These are phyloP conservation scores for Hordeum marinum DNA, from an alignment of 176 grass and related monocot species.

Conservation along the genomic window DNA sequence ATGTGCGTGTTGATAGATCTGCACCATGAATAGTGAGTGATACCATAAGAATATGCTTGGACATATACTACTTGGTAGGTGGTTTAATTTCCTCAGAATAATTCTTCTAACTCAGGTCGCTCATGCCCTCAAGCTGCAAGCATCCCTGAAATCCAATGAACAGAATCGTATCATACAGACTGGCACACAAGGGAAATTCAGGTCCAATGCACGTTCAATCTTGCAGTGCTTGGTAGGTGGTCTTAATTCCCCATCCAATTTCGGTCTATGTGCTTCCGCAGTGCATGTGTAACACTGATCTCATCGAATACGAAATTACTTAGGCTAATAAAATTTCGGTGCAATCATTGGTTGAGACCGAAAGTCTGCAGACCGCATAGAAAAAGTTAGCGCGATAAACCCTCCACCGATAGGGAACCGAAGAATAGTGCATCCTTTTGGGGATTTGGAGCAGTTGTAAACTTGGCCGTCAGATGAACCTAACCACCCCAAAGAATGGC, in stretches of 20 bases:
- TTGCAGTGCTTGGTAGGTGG: too few species aligned
- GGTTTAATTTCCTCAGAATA: background rate
- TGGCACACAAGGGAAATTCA: background rate
- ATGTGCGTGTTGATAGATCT: background rate
- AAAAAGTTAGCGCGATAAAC: too few species aligned
- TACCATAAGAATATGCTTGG: conserved; percentile 31
- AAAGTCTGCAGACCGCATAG: too few species aligned
- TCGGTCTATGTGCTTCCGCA: background rate
- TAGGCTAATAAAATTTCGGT: too few species aligned
- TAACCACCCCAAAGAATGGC: background rate
- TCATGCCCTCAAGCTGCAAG: background rate
- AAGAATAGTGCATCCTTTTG: background rate
- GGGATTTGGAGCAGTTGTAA: background rate
- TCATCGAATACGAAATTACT: too few species aligned
- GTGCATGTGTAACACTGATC: too few species aligned
- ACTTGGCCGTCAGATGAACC: background rate
- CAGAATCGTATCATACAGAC: background rate
- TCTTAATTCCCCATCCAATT: too few species aligned
- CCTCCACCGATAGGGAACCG: too few species aligned
- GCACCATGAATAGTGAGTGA: background rate
- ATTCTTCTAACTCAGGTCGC: background rate
- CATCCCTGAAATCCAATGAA: conserved; percentile 3
- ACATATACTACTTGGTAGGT: conserved; percentile 5
- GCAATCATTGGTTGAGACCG: too few species aligned
- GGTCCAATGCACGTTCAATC: conserved; percentile 18